Percentiles rank a stretch among this genome's conserved stretches.
phyloP scores from a whole-genome alignment of 805 yeast genomes.

The Ogataea trehaloabstinens region DNA sequence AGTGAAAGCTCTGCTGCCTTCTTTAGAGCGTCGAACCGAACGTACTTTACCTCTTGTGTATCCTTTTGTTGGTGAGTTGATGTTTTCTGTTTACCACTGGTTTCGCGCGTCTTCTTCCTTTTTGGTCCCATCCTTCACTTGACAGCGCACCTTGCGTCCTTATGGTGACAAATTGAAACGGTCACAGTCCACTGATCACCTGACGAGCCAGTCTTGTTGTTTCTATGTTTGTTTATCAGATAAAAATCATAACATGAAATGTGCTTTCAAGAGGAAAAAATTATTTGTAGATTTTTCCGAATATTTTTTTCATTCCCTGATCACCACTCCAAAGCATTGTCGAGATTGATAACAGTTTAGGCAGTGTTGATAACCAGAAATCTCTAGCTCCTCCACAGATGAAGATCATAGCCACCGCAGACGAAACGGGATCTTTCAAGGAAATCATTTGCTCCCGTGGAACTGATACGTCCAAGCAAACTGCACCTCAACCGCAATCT shows the following conservation, averaged over 20 bases:
- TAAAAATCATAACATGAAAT: no score
- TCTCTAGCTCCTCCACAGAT: constrained; percentile 32
- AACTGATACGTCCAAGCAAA: constrained; percentile 75
- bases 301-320: no score
- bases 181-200: no score
- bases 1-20: constrained; percentile 36
- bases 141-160: no score
- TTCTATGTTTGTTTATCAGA: no score
- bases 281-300: no score
- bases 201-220: no score
- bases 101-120: constrained; percentile 5
- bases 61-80: constrained; percentile 1
- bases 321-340: no score
- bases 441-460: constrained; percentile 64
- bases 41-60: constrained; percentile 12
- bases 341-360: no score
- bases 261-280: no score
- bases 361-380: not conserved
- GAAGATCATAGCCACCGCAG: constrained; percentile 64
- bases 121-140: constrained; percentile 5
- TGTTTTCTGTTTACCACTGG: not conserved
- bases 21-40: constrained; percentile 33
- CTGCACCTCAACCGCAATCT: constrained; percentile 61
- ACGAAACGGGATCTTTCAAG: constrained; percentile 64
- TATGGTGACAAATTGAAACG: no score